Evolutionary conservation across 352 stramenopile genomes (phyloP).

Genomic region (Phytophthora megakarya): DNA sequence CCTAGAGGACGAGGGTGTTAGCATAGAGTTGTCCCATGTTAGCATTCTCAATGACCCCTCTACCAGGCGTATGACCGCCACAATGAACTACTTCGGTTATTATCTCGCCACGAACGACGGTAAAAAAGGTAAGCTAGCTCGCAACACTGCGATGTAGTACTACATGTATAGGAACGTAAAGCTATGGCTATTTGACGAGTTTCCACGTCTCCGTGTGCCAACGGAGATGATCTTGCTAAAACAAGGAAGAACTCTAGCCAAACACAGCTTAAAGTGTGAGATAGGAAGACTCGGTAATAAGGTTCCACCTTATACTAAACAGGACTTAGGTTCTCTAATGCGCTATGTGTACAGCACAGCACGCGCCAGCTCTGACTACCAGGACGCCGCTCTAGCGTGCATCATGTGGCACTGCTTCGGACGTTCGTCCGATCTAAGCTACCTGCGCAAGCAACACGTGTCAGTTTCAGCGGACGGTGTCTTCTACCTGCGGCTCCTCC

Average conservation of each 20-base stretch:
- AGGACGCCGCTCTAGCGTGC: constrained; percentile 35
- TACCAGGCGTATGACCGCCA: not conserved
- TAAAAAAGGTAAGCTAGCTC: constrained; percentile 24
- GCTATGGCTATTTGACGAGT: constrained; percentile 9
- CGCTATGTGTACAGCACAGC: constrained; percentile 12
- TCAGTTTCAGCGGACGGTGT: constrained; percentile 18
- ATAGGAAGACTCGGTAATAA: too few relatives aligned
- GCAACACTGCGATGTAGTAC: constrained; percentile 10
- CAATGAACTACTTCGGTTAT: constrained; percentile 14
- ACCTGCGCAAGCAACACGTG: constrained; percentile 35
- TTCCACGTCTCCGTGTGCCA: constrained; percentile 4
- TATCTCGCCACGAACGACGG: constrained; percentile 20
- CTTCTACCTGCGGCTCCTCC: constrained; percentile 37
- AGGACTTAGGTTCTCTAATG: constrained; percentile 21
- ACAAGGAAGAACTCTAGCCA: constrained; percentile 11
- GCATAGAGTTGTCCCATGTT: not conserved
- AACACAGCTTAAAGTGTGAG: constrained; percentile 29
- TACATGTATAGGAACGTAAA: constrained; percentile 18
- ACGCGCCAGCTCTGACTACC: constrained; percentile 26
- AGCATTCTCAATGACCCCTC: not conserved
- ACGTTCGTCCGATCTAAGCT: constrained; percentile 27
- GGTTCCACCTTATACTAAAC: constrained; percentile 37
- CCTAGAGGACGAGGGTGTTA: too few relatives aligned
- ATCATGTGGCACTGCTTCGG: constrained; percentile 48
- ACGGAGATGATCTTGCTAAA: constrained; percentile 16